Conservation (phyloP, 139 green algal species). For the Coelastrella sp. region DNA sequence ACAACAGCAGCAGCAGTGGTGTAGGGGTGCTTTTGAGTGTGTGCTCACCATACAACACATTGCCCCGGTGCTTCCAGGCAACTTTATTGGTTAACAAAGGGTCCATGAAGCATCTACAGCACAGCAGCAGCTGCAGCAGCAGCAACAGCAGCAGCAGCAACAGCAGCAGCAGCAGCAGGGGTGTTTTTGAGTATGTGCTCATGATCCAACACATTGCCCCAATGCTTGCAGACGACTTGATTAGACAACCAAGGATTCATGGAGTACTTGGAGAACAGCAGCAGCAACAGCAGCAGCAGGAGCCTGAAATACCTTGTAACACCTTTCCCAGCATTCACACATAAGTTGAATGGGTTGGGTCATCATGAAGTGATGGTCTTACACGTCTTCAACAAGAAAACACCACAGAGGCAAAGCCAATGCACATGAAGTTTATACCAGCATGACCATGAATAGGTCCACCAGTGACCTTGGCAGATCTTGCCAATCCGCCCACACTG, state of each 20-base stretch:
- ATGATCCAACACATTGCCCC: too few species aligned
- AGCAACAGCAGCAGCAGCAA: too few species aligned
- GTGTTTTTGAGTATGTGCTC: too few species aligned
- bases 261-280: neutral
- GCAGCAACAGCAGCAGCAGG: neutral
- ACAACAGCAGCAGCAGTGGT: too few species aligned
- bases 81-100: conserved; percentile 28
- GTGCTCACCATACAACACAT: conserved; percentile 29
- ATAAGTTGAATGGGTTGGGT: neutral
- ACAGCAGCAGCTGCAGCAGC: neutral
- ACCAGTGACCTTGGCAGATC: conserved; percentile 7
- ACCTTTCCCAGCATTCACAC: neutral
- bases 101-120: conserved; percentile 30
- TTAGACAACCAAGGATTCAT: too few species aligned
- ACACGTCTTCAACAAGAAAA: neutral
- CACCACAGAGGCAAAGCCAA: too few species aligned
- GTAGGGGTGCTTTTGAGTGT: too few species aligned
- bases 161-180: neutral
- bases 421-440: too few species aligned
- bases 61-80: conserved; percentile 21
- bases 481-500: conserved; percentile 11
- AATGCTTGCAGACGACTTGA: too few species aligned
- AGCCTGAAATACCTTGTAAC: neutral
- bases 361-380: too few species aligned
- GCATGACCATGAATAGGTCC: neutral